Evolutionary conservation across 495 filamentous ascomycete genomes (phyloP).

Genomic region (Cenococcum geophilum): DNA sequence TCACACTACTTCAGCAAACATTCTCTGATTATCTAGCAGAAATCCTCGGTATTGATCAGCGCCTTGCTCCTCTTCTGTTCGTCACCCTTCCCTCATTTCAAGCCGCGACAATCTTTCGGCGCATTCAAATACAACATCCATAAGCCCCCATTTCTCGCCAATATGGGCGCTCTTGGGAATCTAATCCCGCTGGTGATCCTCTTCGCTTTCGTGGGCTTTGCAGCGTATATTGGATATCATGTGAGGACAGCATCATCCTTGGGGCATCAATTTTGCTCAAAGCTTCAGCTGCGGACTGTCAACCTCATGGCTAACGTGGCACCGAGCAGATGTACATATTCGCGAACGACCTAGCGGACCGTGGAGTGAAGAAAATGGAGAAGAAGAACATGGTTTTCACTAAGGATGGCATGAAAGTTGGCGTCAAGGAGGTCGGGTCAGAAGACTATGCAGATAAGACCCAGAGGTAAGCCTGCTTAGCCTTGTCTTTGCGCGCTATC

Average conservation of each 20-base stretch:
- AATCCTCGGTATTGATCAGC: too few species aligned
- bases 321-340: constrained; percentile 54
- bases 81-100: neutral
- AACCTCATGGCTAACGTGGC: neutral
- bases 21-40: too few species aligned
- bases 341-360: constrained; percentile 58
- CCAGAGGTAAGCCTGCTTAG: constrained; percentile 50
- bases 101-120: neutral
- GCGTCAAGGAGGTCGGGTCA: constrained; percentile 64
- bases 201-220: constrained; percentile 53
- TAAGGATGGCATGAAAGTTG: constrained; percentile 78
- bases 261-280: neutral
- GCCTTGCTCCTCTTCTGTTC: neutral
- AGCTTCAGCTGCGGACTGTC: neutral
- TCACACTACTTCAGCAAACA: too few species aligned
- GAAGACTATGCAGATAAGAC: constrained; percentile 79
- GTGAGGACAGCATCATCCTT: constrained; percentile 21
- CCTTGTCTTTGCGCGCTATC: neutral
- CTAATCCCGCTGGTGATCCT: constrained; percentile 71
- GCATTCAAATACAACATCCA: neutral
- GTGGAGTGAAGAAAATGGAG: constrained; percentile 70
- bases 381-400: constrained; percentile 73
- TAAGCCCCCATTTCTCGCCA: neutral
- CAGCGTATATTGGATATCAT: constrained; percentile 64
- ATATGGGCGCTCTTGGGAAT: constrained; percentile 41